These are phyloP conservation scores for Phlebopus sp. DNA, from an alignment of 1,284 basidiomycete species.

Conservation along the genomic window DNA sequence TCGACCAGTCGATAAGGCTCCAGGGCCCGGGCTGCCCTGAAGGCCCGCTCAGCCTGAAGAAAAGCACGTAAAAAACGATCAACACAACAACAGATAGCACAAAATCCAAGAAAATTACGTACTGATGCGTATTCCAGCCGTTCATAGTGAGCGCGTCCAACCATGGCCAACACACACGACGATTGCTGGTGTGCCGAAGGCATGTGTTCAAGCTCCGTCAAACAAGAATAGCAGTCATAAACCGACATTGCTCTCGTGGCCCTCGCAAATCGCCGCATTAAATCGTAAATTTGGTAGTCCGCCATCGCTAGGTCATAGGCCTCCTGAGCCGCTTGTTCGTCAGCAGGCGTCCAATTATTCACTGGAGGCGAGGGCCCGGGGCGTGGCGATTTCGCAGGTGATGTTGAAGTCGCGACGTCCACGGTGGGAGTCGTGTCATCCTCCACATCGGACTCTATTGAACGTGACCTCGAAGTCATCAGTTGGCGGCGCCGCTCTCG, in stretches of 20 bases:
- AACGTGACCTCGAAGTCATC: slow-evolving; percentile 50
- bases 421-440: slow-evolving; percentile 48
- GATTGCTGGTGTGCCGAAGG: slow-evolving; percentile 75
- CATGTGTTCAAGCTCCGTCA: slow-evolving; percentile 73
- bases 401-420: slow-evolving; percentile 55
- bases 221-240: slow-evolving; percentile 74
- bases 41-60: slow-evolving; percentile 79
- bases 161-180: slow-evolving; percentile 75
- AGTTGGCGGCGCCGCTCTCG: slow-evolving; percentile 59
- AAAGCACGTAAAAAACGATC: slow-evolving; percentile 21
- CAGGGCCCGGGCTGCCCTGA: slow-evolving; percentile 71
- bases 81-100: slow-evolving; percentile 7
- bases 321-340: slow-evolving; percentile 68
- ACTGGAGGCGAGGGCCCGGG: slow-evolving; percentile 61
- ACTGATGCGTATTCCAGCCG: slow-evolving; percentile 83
- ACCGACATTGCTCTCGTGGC: slow-evolving; percentile 70
- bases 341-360: slow-evolving; percentile 53
- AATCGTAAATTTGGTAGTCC: slow-evolving; percentile 78
- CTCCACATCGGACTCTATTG: slow-evolving; percentile 66
- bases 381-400: slow-evolving; percentile 57
- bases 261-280: slow-evolving; percentile 78
- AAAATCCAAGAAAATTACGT: slow-evolving; percentile 35
- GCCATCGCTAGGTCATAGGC: slow-evolving; percentile 69
- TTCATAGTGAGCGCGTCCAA: slow-evolving; percentile 86
- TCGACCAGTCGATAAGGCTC: slow-evolving; percentile 85